phyloP scores from a whole-genome alignment of 768 basidiomycete genomes.

The Mycena chlorophos region DNA sequence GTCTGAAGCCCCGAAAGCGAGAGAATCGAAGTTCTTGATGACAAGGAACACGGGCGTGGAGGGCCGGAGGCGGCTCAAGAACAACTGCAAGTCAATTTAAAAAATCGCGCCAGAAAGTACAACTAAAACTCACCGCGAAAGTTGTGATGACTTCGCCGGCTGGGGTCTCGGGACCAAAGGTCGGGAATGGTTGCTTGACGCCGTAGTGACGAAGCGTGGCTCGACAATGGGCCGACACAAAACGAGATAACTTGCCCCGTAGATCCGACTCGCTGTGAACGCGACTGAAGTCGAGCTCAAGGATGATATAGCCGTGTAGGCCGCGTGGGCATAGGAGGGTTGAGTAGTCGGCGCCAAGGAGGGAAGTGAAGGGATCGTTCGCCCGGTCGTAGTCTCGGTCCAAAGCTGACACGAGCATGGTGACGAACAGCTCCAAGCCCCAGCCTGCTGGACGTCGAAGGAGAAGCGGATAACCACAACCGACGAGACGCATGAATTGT shows the following conservation, averaged over 20 bases:
- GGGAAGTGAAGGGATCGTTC: not conserved
- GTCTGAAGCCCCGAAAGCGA: not conserved
- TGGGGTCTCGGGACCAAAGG: not conserved
- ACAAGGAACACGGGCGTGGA: not conserved
- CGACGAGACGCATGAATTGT: not conserved
- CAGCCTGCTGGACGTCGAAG: not conserved
- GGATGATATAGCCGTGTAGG: not conserved
- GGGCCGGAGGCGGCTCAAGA: not conserved
- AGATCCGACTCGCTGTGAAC: not conserved
- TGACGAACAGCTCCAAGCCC: not conserved
- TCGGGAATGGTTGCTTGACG: not conserved
- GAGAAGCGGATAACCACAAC: not conserved
- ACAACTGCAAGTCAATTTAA: not conserved
- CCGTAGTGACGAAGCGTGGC: not conserved
- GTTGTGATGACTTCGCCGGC: too few relatives aligned
- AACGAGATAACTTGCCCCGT: not conserved
- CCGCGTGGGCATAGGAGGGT: not conserved
- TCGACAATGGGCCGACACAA: not conserved
- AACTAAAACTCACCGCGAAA: too few relatives aligned
- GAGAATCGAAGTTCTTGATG: not conserved
- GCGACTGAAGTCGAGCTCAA: not conserved
- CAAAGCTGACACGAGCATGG: not conserved
- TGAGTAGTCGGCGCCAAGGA: not conserved
- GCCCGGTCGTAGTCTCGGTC: not conserved
- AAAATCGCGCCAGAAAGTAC: not conserved